These are phyloP conservation scores for Rusavskia elegans DNA, from an alignment of 495 filamentous ascomycete genomes.

Conservation along the genomic window DNA sequence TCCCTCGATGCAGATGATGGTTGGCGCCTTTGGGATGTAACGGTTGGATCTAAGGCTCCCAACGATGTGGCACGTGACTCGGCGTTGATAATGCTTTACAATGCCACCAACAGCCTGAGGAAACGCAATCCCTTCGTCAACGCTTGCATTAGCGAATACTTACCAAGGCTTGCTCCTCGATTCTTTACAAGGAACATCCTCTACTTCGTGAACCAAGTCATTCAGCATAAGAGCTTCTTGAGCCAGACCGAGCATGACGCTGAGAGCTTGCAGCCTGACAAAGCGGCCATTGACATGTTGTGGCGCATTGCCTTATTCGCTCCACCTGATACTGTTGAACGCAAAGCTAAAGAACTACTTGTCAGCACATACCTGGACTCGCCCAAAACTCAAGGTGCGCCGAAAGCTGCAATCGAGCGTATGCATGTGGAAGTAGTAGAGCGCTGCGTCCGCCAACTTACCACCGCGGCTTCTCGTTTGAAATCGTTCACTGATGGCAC, in stretches of 20 bases:
- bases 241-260: neutral
- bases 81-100: conserved; percentile 50
- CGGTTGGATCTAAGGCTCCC: conserved; percentile 44
- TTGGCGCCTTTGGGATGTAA: conserved; percentile 45
- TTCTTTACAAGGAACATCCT: conserved; percentile 52
- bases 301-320: conserved; percentile 72
- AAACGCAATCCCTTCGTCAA: conserved; percentile 46
- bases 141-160: conserved; percentile 47
- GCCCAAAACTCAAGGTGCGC: conserved; percentile 22
- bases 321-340: conserved; percentile 51
- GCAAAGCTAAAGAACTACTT: conserved; percentile 48
- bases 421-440: conserved; percentile 69
- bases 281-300: conserved; percentile 53
- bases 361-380: conserved; percentile 62
- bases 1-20: conserved; percentile 46
- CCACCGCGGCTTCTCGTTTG: conserved; percentile 45
- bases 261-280: conserved; percentile 9
- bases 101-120: conserved; percentile 26
- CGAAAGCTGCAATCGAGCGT: conserved; percentile 35
- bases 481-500: conserved; percentile 27
- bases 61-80: conserved; percentile 37
- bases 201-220: conserved; percentile 45
- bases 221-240: conserved; percentile 21
- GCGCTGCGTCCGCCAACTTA: conserved; percentile 62
- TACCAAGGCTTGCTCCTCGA: conserved; percentile 44